A percentile compares a stretch with the other conserved stretches of the same genome.
Evolutionary conservation across 2,329 filamentous ascomycete species (phyloP).

Genomic region (Diplodia seriata): DNA sequence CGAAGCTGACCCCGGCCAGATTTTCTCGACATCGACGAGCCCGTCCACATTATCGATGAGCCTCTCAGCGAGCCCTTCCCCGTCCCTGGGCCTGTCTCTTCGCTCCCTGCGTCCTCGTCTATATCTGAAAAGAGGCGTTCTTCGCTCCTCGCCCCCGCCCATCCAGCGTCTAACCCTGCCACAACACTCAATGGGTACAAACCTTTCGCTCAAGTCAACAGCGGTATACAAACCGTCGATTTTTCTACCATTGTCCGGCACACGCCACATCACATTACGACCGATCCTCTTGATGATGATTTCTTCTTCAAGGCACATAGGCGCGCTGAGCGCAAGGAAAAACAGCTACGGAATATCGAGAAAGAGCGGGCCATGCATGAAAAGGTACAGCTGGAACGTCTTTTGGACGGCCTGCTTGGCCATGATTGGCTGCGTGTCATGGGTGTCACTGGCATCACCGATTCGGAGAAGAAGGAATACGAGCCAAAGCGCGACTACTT

Average conservation of each 20-base stretch:
- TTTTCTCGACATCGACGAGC: slow-evolving; percentile 73
- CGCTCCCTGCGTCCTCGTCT: background rate
- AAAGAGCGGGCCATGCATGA: slow-evolving; percentile 71
- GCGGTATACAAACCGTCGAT: slow-evolving; percentile 49
- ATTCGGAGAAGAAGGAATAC: slow-evolving; percentile 84
- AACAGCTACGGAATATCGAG: slow-evolving; percentile 72
- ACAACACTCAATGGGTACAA: slow-evolving; percentile 29
- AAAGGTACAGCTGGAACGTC: slow-evolving; percentile 68
- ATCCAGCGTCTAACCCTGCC: slow-evolving; percentile 21
- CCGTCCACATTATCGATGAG: slow-evolving; percentile 73
- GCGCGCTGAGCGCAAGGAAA: slow-evolving; percentile 69
- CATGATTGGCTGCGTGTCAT: slow-evolving; percentile 93
- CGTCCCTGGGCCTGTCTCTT: slow-evolving; percentile 4
- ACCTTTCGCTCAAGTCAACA: slow-evolving; percentile 33
- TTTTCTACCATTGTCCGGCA: slow-evolving; percentile 49
- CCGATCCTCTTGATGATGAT: slow-evolving; percentile 64
- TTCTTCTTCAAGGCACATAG: slow-evolving; percentile 65
- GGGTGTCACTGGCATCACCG: slow-evolving; percentile 85
- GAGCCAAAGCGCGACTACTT: slow-evolving; percentile 86
- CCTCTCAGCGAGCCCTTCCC: slow-evolving; percentile 38
- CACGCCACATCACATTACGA: slow-evolving; percentile 42
- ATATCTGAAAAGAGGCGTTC: slow-evolving; percentile 22
- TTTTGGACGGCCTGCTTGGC: slow-evolving; percentile 83
- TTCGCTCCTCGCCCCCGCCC: slow-evolving; percentile 7
- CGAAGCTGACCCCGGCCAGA: slow-evolving; percentile 59